Percentiles rank a stretch among this genome's conserved stretches.
phyloP scores from a whole-genome alignment of 2,329 filamentous ascomycete genomes.

The Paracamarosporium sp. region DNA sequence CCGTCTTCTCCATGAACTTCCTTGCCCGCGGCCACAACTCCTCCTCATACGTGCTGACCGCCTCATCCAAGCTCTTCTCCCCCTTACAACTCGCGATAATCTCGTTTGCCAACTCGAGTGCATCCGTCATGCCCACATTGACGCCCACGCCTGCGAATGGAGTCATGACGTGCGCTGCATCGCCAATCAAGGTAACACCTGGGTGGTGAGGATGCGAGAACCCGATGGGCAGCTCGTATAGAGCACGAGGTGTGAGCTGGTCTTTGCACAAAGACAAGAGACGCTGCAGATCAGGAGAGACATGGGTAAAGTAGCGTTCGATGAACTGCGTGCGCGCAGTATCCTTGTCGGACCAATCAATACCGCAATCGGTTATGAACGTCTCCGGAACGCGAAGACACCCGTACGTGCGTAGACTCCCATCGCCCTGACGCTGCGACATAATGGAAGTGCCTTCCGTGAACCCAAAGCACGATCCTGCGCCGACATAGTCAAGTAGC shows the following conservation, averaged over 20 bases:
- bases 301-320: slow-evolving; percentile 26
- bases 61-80: slow-evolving; percentile 27
- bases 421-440: slow-evolving; percentile 58
- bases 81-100: slow-evolving; percentile 24
- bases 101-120: slow-evolving; percentile 53
- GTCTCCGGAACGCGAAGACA: slow-evolving; percentile 48
- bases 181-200: slow-evolving; percentile 64
- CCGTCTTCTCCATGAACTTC: slow-evolving; percentile 17
- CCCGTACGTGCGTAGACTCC: slow-evolving; percentile 52
- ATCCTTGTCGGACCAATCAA: slow-evolving; percentile 49
- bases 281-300: slow-evolving; percentile 44
- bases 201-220: slow-evolving; percentile 57
- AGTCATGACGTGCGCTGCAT: slow-evolving; percentile 67
- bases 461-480: slow-evolving; percentile 40
- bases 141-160: slow-evolving; percentile 67
- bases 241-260: slow-evolving; percentile 27
- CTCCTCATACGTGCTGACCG: slow-evolving; percentile 28
- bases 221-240: slow-evolving; percentile 62
- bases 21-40: slow-evolving; percentile 7
- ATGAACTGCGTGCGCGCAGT: slow-evolving; percentile 40
- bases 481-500: slow-evolving; percentile 54
- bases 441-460: slow-evolving; percentile 49
- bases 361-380: slow-evolving; percentile 52
- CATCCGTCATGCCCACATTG: slow-evolving; percentile 64
- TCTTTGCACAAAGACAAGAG: slow-evolving; percentile 28